phyloP scores from a whole-genome alignment of 176 grass and related monocot species.

The Thinopyrum elongatum region DNA sequence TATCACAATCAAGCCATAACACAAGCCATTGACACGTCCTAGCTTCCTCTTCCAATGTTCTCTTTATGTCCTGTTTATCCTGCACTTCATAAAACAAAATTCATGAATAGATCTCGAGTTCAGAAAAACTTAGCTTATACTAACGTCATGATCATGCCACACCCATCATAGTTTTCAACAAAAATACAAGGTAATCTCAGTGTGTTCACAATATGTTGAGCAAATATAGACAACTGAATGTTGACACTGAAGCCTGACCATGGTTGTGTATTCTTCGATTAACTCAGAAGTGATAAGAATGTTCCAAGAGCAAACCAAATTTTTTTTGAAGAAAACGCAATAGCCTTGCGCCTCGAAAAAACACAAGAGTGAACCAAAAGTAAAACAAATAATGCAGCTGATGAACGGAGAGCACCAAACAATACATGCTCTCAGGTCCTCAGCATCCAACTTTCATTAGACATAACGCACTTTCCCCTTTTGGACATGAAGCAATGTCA shows the following conservation, averaged over 20 bases:
- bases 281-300: not conserved
- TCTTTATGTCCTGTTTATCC: constrained; percentile 90
- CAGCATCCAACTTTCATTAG: not conserved
- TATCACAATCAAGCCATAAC: constrained; percentile 97
- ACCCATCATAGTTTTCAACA: not conserved
- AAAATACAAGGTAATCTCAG: constrained; percentile 19
- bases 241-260: not conserved
- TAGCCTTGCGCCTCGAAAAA: too few relatives aligned
- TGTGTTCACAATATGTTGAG: not conserved
- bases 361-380: not conserved
- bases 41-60: constrained; percentile 89
- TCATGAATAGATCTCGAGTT: constrained; percentile 21
- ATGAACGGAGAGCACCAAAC: not conserved
- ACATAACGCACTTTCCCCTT: not conserved
- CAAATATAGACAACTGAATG: constrained; percentile 16
- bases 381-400: not conserved
- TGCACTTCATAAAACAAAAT: constrained; percentile 37
- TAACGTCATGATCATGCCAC: not conserved
- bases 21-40: constrained; percentile 90
- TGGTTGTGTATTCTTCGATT: constrained; percentile 9
- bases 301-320: not conserved
- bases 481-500: not conserved
- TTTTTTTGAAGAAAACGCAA: too few relatives aligned
- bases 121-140: constrained; percentile 7
- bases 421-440: not conserved